These are phyloP conservation scores for Phaeomoniella chlamydospora DNA, from an alignment of 2,329 filamentous ascomycete species.

Conservation along the genomic window DNA sequence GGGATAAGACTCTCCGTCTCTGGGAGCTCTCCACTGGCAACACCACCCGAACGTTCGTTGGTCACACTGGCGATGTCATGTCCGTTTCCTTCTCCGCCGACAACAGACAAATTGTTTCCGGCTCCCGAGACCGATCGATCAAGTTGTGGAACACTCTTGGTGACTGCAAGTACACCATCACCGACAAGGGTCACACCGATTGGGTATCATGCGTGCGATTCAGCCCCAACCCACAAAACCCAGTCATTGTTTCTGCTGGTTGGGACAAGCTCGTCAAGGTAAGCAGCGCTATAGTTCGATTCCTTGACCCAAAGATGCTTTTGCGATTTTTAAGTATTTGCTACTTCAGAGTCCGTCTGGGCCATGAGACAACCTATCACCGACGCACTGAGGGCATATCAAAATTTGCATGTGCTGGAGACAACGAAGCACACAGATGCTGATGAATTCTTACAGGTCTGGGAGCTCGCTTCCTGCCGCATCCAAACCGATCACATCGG, in stretches of 20 bases:
- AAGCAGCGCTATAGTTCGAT: conserved; percentile 28
- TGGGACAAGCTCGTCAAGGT: conserved; percentile 99
- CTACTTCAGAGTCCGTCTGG: conserved; percentile 93
- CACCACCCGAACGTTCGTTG: conserved; percentile 96
- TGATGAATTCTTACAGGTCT: conserved; percentile 52
- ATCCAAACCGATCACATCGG: conserved; percentile 99
- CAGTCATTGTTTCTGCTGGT: conserved; percentile 93
- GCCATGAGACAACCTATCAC: conserved; percentile 98
- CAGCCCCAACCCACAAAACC: conserved; percentile 99
- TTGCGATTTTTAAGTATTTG: conserved; percentile 92
- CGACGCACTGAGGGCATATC: conserved; percentile 58
- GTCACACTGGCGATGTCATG: conserved; percentile 98
- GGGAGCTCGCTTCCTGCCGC: conserved; percentile 98
- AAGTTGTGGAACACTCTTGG: conserved; percentile 99
- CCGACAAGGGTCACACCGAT: conserved; percentile 99
- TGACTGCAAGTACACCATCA: conserved; percentile 99
- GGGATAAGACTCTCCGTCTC: conserved; percentile 99
- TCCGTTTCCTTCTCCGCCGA: conserved; percentile 99
- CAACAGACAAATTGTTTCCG: conserved; percentile 99
- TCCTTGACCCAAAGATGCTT: conserved; percentile 61
- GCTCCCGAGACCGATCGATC: conserved; percentile 95
- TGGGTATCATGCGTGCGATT: conserved; percentile 99
- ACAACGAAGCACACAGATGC: conserved; percentile 7
- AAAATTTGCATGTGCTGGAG: conserved; percentile 18
- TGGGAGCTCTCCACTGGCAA: conserved; percentile 97